A percentile compares a stretch with the other conserved stretches of the same genome.
Conservation (phyloP, 306 rosid species). For the Corylus heterophylla region DNA sequence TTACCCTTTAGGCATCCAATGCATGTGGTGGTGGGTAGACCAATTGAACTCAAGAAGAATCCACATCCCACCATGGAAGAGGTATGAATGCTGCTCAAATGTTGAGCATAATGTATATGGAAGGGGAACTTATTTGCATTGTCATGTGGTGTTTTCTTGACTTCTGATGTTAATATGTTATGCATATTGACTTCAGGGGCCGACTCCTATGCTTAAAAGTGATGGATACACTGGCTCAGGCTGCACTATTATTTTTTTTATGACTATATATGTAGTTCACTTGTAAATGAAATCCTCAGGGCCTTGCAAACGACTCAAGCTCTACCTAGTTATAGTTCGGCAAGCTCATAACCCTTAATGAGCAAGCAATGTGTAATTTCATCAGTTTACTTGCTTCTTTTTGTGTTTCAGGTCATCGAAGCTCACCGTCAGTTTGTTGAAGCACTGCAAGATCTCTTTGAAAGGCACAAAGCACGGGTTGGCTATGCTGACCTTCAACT, state of each 20-base stretch:
- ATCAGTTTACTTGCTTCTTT: not conserved
- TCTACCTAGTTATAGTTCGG: not conserved
- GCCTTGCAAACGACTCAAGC: not conserved
- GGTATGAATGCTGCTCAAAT: conserved; percentile 29
- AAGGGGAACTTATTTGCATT: not conserved
- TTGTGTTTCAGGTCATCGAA: conserved; percentile 50
- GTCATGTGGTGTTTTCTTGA: not conserved
- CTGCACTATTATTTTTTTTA: not conserved
- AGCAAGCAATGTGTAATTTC: not conserved
- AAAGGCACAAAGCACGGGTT: conserved; percentile 66
- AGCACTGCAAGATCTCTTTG: conserved; percentile 77
- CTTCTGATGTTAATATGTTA: not conserved
- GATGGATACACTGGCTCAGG: not conserved
- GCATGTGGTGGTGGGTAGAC: conserved; percentile 86
- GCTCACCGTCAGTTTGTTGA: conserved; percentile 66
- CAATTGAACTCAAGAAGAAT: conserved; percentile 67
- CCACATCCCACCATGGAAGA: conserved; percentile 70
- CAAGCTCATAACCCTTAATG: not conserved
- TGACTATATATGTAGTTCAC: not conserved
- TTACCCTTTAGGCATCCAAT: conserved; percentile 66
- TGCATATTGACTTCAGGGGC: not conserved
- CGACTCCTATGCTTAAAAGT: not conserved
- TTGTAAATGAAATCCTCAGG: not conserved
- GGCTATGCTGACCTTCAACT: conserved; percentile 70
- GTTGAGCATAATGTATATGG: not conserved